Evolutionary conservation across 2,329 filamentous ascomycete genomes (phyloP).

Genomic region (Cladorrhinum sp.): DNA sequence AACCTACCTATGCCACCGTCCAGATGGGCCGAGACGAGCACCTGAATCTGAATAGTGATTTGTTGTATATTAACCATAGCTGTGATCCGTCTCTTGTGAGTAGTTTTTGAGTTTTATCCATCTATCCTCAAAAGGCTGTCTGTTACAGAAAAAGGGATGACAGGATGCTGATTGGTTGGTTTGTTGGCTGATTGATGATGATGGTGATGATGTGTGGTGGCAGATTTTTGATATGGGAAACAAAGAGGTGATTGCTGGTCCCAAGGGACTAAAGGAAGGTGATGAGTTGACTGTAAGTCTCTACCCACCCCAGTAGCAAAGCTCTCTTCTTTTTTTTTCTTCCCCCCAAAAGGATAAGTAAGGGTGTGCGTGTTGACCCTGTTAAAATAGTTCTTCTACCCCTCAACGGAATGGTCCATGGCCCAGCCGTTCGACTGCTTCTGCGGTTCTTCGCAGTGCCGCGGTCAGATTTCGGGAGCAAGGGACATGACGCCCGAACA

Average conservation of each 20-base stretch:
- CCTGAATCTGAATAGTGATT: constrained; percentile 61
- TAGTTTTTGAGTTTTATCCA: constrained; percentile 22
- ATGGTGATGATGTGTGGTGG: too few relatives aligned
- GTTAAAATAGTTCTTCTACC: constrained; percentile 82
- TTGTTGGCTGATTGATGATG: not conserved
- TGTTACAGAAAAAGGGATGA: too few relatives aligned
- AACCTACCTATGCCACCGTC: constrained; percentile 62
- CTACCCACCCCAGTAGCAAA: too few relatives aligned
- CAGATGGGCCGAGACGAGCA: constrained; percentile 56
- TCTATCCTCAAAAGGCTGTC: too few relatives aligned
- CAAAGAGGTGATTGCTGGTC: constrained; percentile 56
- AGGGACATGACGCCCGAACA: constrained; percentile 53
- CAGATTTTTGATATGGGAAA: constrained; percentile 59
- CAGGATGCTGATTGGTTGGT: too few relatives aligned
- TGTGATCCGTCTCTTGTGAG: constrained; percentile 63
- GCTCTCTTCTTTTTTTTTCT: constrained; percentile 19
- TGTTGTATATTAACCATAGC: constrained; percentile 67
- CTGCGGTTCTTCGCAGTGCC: constrained; percentile 56
- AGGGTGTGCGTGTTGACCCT: too few relatives aligned
- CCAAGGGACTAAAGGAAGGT: constrained; percentile 50
- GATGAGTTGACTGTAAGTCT: constrained; percentile 60
- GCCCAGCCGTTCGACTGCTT: constrained; percentile 67
- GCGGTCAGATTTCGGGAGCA: constrained; percentile 61
- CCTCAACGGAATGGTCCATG: constrained; percentile 73
- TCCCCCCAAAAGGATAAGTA: too few relatives aligned